Evolutionary conservation across 495 filamentous ascomycete species (phyloP).

Genomic region (Hyaloscypha finlandica): DNA sequence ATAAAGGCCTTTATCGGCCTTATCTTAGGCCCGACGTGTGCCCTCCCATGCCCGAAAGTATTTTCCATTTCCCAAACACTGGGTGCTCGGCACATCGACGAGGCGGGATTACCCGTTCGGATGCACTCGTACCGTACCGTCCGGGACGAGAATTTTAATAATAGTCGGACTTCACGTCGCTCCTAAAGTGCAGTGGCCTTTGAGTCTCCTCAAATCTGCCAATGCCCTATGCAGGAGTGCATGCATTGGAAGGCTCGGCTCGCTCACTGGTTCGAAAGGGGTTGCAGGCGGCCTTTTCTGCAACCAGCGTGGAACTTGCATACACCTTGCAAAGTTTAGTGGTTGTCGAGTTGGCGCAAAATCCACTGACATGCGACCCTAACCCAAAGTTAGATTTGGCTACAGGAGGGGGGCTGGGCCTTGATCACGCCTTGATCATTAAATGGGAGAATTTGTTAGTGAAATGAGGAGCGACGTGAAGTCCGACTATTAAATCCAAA

Average conservation of each 20-base stretch:
- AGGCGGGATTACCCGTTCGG: too few species aligned
- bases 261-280: slow-evolving; percentile 6
- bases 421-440: background rate
- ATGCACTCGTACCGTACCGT: too few species aligned
- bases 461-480: too few species aligned
- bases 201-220: background rate
- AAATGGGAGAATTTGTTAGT: background rate
- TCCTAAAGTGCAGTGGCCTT: too few species aligned
- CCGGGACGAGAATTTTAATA: too few species aligned
- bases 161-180: too few species aligned
- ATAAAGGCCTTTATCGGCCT: too few species aligned
- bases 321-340: slow-evolving; percentile 8
- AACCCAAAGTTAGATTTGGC: background rate
- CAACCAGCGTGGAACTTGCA: slow-evolving; percentile 4
- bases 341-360: background rate
- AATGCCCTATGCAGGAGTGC: background rate
- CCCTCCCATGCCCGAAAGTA: too few species aligned
- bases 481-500: too few species aligned
- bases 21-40: too few species aligned
- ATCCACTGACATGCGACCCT: background rate
- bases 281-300: background rate
- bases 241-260: background rate
- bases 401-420: background rate
- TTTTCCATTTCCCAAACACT: too few species aligned
- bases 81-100: too few species aligned